Conservation (phyloP, 2,329 filamentous ascomycete species). For the Reticulascus tulasneorum region DNA sequence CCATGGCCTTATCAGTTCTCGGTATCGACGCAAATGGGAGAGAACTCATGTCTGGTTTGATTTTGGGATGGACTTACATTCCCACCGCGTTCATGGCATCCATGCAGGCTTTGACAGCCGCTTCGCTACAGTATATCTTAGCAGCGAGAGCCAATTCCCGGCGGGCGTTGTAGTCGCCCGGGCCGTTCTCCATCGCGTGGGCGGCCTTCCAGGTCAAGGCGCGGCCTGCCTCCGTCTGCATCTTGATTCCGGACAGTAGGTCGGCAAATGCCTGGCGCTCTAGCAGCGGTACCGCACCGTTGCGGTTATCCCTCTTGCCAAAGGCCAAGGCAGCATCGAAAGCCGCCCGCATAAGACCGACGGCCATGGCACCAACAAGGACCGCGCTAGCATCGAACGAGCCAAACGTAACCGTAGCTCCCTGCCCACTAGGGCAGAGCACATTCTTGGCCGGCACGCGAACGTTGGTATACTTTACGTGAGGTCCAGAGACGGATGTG, state of each 20-base stretch:
- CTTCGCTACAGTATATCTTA: slow-evolving; percentile 49
- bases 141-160: slow-evolving; percentile 44
- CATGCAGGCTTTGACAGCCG: slow-evolving; percentile 40
- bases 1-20: too few relatives aligned
- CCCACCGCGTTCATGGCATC: slow-evolving; percentile 50
- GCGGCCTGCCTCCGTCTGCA: slow-evolving; percentile 44
- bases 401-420: slow-evolving; percentile 34
- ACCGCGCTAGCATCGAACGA: slow-evolving; percentile 41
- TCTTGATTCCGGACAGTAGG: slow-evolving; percentile 48
- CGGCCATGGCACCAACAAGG: slow-evolving; percentile 51
- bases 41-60: not conserved
- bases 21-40: too few relatives aligned
- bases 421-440: slow-evolving; percentile 38
- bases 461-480: slow-evolving; percentile 42
- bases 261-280: slow-evolving; percentile 48
- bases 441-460: slow-evolving; percentile 43
- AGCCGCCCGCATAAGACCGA: slow-evolving; percentile 48
- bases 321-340: slow-evolving; percentile 50
- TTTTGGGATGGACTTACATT: slow-evolving; percentile 28
- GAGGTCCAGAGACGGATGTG: slow-evolving; percentile 44
- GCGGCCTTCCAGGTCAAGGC: slow-evolving; percentile 50
- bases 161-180: slow-evolving; percentile 32
- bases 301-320: slow-evolving; percentile 40
- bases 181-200: slow-evolving; percentile 35
- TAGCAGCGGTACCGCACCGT: slow-evolving; percentile 40